phyloP scores from a whole-genome alignment of 257 asterid species.

The Cruciata laevipes region DNA sequence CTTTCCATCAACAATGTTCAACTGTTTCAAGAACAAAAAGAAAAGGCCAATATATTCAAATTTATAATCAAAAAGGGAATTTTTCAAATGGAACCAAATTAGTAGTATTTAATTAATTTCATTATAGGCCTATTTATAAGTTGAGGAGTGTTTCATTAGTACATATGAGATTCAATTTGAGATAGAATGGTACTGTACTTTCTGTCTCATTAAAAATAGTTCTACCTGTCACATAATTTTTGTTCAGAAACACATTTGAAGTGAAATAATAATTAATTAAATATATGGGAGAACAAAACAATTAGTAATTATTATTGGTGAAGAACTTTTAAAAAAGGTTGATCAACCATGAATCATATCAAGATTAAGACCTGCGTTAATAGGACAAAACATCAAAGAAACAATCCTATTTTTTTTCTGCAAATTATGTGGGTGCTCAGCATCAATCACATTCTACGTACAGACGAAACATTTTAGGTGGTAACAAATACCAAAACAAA shows the following conservation, averaged over 20 bases:
- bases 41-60: not conserved
- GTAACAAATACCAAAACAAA: too few relatives aligned
- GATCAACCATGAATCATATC: not conserved
- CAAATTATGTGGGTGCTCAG: not conserved
- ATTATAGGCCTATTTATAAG: too few relatives aligned
- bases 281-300: too few relatives aligned
- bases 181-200: too few relatives aligned
- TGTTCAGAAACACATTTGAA: too few relatives aligned
- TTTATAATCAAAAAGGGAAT: not conserved
- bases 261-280: not conserved
- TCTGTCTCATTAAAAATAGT: too few relatives aligned
- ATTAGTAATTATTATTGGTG: too few relatives aligned
- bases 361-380: not conserved
- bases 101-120: too few relatives aligned
- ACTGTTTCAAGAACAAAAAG: slow-evolving; percentile 26
- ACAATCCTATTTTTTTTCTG: not conserved
- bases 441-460: not conserved
- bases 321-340: not conserved
- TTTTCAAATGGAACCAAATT: not conserved
- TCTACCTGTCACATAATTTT: too few relatives aligned
- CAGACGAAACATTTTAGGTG: not conserved
- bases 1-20: slow-evolving; percentile 67
- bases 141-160: too few relatives aligned
- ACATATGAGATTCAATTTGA: too few relatives aligned
- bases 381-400: not conserved